Conservation (phyloP, 148 eudicot species). For the Pharnaceum exiguum region DNA sequence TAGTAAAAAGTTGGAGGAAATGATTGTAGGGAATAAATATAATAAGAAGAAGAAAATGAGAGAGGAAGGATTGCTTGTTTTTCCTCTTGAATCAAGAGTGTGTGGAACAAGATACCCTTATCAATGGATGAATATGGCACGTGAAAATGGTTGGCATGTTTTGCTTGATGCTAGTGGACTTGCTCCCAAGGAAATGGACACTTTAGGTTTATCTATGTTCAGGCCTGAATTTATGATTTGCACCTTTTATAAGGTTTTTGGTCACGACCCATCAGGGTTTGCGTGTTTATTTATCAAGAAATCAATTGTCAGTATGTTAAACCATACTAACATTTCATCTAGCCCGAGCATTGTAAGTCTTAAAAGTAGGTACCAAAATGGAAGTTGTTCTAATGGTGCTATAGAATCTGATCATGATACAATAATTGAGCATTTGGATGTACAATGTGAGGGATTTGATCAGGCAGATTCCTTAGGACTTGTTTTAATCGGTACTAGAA, state of each 20-base stretch:
- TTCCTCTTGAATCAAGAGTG: slow-evolving; percentile 56
- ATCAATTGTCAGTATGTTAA: slow-evolving; percentile 26
- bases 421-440: background rate
- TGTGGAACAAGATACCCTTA: slow-evolving; percentile 65
- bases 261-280: slow-evolving; percentile 67
- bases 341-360: slow-evolving; percentile 36
- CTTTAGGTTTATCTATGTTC: slow-evolving; percentile 64
- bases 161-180: slow-evolving; percentile 60
- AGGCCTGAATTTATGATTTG: slow-evolving; percentile 59
- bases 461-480: slow-evolving; percentile 66
- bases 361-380: background rate
- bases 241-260: slow-evolving; percentile 63
- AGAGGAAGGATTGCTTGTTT: slow-evolving; percentile 51
- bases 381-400: background rate
- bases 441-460: slow-evolving; percentile 52
- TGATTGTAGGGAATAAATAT: slow-evolving; percentile 18
- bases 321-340: slow-evolving; percentile 9
- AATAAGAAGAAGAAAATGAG: slow-evolving; percentile 21
- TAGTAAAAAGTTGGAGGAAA: slow-evolving; percentile 33
- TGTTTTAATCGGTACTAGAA: slow-evolving; percentile 43
- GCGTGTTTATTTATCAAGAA: slow-evolving; percentile 61
- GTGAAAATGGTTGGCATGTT: slow-evolving; percentile 75
- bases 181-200: slow-evolving; percentile 72
- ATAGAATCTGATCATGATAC: background rate
- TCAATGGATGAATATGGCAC: slow-evolving; percentile 64